These are phyloP conservation scores for Lineolata rhizophorae DNA, from an alignment of 495 filamentous ascomycete species.

Conservation along the genomic window DNA sequence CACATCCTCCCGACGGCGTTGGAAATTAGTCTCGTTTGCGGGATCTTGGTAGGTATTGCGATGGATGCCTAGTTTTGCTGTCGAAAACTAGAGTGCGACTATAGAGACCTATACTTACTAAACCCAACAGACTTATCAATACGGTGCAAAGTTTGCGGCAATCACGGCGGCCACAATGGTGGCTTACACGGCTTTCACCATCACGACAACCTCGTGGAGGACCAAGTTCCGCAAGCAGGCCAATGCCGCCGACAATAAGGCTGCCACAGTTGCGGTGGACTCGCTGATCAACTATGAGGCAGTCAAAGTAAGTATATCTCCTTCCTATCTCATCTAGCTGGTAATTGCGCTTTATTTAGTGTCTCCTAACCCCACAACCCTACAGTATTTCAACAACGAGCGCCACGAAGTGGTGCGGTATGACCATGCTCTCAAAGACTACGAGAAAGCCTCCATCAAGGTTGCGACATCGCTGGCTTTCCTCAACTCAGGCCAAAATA, in stretches of 20 bases:
- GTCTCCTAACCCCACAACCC: too few species aligned
- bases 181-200: conserved; percentile 85
- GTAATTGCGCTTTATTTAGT: too few species aligned
- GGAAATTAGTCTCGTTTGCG: conserved; percentile 88
- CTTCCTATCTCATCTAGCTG: too few species aligned
- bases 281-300: conserved; percentile 96
- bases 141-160: conserved; percentile 72
- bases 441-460: conserved; percentile 90
- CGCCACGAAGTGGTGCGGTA: conserved; percentile 81
- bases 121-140: conserved; percentile 60
- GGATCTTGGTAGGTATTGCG: conserved; percentile 26
- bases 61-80: too few species aligned
- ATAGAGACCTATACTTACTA: conserved; percentile 6
- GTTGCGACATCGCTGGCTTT: conserved; percentile 81
- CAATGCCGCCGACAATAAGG: conserved; percentile 89
- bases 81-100: conserved; percentile 1
- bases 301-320: too few species aligned
- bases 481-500: conserved; percentile 91
- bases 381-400: conserved; percentile 99
- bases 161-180: conserved; percentile 85
- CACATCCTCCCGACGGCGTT: conserved; percentile 86
- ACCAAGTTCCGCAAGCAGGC: conserved; percentile 89
- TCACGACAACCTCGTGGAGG: conserved; percentile 84
- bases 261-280: conserved; percentile 87
- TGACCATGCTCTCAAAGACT: conserved; percentile 62